Conservation (phyloP, 345 rosid genomes). For the Populus nigra region DNA sequence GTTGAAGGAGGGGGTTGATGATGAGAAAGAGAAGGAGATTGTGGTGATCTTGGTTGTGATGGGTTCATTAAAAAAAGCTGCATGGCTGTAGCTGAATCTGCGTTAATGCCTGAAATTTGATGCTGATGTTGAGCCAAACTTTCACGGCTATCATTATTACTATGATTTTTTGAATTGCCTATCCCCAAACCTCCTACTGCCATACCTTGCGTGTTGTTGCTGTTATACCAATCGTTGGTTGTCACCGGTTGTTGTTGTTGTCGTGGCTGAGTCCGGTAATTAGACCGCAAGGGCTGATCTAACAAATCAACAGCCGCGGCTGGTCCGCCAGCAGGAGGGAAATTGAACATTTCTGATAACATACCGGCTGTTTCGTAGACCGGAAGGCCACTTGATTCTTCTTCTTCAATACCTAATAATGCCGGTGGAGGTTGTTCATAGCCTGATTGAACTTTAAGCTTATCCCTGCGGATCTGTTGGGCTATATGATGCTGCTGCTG, state of each 20-base stretch:
- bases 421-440: conserved; percentile 42
- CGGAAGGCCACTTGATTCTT: conserved; percentile 47
- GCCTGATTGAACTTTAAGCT: conserved; percentile 44
- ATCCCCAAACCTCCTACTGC: conserved; percentile 27
- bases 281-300: conserved; percentile 30
- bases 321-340: conserved; percentile 45
- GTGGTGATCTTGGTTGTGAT: conserved; percentile 61
- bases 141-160: conserved; percentile 14
- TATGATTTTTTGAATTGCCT: conserved; percentile 35
- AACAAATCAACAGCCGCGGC: conserved; percentile 34
- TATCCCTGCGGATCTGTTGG: conserved; percentile 71
- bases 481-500: conserved; percentile 52
- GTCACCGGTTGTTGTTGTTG: conserved; percentile 9
- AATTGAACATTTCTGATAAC: conserved; percentile 95
- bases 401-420: conserved; percentile 54
- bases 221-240: conserved; percentile 49
- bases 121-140: conserved; percentile 41
- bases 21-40: conserved; percentile 46
- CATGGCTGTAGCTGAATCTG: conserved; percentile 82
- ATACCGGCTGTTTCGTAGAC: conserved; percentile 79
- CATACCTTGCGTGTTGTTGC: conserved; percentile 16
- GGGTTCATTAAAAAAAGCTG: conserved; percentile 88
- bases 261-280: conserved; percentile 20
- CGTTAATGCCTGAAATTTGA: conserved; percentile 66
- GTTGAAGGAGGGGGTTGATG: conserved; percentile 35